Conservation (phyloP, 2,329 filamentous ascomycete genomes). For the Diaporthe vexans region DNA sequence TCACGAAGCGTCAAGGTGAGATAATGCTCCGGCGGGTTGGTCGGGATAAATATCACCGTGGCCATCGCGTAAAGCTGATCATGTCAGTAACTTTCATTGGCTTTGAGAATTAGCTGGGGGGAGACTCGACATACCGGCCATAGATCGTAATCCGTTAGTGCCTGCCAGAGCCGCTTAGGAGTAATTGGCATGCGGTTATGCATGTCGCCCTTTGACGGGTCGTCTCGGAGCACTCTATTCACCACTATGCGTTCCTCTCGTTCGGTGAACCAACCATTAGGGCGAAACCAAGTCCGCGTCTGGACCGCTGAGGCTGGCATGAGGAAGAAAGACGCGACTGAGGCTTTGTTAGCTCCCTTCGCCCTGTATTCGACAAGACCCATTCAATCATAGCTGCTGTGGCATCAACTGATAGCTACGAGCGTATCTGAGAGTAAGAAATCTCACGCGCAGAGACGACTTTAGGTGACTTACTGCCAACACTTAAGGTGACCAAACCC, state of each 20-base stretch:
- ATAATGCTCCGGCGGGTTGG: constrained; percentile 60
- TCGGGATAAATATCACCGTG: constrained; percentile 58
- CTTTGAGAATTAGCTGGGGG: constrained; percentile 54
- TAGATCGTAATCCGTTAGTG: constrained; percentile 67
- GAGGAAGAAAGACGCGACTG: constrained; percentile 63
- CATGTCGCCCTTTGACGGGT: constrained; percentile 69
- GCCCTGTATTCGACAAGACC: too few relatives aligned
- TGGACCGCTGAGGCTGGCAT: constrained; percentile 65
- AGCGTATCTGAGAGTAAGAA: neutral
- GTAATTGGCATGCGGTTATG: constrained; percentile 68
- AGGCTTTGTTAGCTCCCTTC: neutral
- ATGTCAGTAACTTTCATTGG: neutral
- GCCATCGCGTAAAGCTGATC: constrained; percentile 14
- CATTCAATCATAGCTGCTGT: neutral
- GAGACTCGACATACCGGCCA: constrained; percentile 66
- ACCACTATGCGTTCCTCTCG: constrained; percentile 70
- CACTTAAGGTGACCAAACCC: neutral
- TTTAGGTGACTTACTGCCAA: neutral
- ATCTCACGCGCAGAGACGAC: neutral
- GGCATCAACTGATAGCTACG: neutral
- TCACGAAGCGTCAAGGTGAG: constrained; percentile 67
- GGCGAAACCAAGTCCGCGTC: constrained; percentile 64
- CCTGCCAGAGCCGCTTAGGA: constrained; percentile 60
- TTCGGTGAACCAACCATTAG: constrained; percentile 70
- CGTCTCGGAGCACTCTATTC: constrained; percentile 70